Conservation (phyloP, 768 basidiomycete genomes). For the Lactarius quietus region DNA sequence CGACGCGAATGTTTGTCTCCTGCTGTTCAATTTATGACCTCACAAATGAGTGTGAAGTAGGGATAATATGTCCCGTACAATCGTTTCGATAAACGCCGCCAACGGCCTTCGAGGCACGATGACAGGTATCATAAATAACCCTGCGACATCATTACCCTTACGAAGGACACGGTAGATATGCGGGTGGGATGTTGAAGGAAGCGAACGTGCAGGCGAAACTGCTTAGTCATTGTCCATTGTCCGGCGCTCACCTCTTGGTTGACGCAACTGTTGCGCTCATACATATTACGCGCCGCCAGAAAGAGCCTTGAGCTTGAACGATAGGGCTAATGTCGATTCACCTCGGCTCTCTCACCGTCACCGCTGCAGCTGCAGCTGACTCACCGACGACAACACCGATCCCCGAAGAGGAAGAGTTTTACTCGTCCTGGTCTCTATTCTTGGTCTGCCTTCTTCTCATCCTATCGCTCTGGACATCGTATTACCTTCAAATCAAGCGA, state of each 20-base stretch:
- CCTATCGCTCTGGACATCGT: slow-evolving; percentile 91
- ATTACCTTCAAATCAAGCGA: slow-evolving; percentile 95
- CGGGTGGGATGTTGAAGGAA: no score
- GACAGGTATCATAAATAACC: no score
- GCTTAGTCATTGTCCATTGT: background rate
- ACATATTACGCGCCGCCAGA: background rate
- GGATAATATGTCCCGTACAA: no score
- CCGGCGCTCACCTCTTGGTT: background rate
- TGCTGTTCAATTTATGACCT: background rate
- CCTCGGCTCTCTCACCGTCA: slow-evolving; percentile 7
- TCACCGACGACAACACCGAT: slow-evolving; percentile 15
- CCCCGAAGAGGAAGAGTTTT: slow-evolving; percentile 79
- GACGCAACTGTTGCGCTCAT: background rate
- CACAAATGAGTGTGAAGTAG: background rate
- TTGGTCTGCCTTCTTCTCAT: slow-evolving; percentile 91
- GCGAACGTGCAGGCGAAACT: no score
- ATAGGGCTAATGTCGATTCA: slow-evolving; percentile 19
- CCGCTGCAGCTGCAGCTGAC: slow-evolving; percentile 19
- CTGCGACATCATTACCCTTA: no score
- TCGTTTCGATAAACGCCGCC: no score
- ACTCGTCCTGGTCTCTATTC: slow-evolving; percentile 92
- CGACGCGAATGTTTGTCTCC: no score
- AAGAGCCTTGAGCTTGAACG: background rate
- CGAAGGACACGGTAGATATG: no score
- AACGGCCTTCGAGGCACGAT: no score